phyloP scores from a whole-genome alignment of 169 alveolate species.

The Plasmodium adleri region DNA sequence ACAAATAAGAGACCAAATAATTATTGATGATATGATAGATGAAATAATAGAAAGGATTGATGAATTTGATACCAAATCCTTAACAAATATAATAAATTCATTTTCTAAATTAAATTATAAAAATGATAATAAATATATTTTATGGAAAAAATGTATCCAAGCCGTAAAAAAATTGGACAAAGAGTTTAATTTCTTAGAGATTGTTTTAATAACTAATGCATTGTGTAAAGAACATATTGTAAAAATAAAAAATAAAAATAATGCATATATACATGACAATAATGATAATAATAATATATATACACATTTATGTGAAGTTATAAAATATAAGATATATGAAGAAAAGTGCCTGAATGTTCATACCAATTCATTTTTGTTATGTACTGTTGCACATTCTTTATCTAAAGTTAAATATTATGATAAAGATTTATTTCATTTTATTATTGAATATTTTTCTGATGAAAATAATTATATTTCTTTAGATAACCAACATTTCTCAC shows the following conservation, averaged over 20 bases:
- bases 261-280: too few relatives aligned
- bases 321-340: conserved; percentile 35
- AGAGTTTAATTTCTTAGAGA: conserved; percentile 59
- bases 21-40: conserved; percentile 55
- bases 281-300: conserved; percentile 4
- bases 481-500: conserved; percentile 73
- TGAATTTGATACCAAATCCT: conserved; percentile 67
- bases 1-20: conserved; percentile 65
- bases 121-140: conserved; percentile 41
- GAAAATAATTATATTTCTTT: conserved; percentile 43
- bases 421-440: conserved; percentile 30
- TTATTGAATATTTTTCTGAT: conserved; percentile 30
- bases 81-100: conserved; percentile 49
- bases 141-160: conserved; percentile 53
- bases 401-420: conserved; percentile 32
- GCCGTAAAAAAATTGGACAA: conserved; percentile 46
- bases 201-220: conserved; percentile 38
- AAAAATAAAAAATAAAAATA: conserved; percentile 40
- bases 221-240: conserved; percentile 28
- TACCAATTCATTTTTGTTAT: conserved; percentile 51
- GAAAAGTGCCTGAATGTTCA: conserved; percentile 21
- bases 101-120: conserved; percentile 60
- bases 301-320: conserved; percentile 22
- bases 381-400: conserved; percentile 55
- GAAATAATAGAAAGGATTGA: conserved; percentile 61